These are phyloP conservation scores for Fusarium armeniacum DNA, from an alignment of 2,329 filamentous ascomycete genomes.

Conservation along the genomic window DNA sequence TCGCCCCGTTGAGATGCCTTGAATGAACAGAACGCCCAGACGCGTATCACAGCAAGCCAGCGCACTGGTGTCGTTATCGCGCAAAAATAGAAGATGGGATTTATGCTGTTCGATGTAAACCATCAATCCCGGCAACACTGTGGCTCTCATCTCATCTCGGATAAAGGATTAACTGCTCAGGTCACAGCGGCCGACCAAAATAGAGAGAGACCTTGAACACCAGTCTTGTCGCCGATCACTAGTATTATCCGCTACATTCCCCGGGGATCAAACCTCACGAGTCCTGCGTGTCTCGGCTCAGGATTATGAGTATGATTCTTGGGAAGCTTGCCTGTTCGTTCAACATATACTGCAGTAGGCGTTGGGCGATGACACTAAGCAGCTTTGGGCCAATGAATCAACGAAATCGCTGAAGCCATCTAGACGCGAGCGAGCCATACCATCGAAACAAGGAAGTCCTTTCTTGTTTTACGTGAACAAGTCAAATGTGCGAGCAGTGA, in stretches of 20 bases:
- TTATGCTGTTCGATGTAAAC: conserved; percentile 18
- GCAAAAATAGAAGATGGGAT: conserved; percentile 1
- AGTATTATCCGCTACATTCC: conserved; percentile 38
- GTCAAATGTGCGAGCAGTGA: conserved; percentile 18
- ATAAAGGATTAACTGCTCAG: conserved; percentile 17
- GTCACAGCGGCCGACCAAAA: conserved; percentile 14
- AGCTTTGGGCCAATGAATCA: conserved; percentile 23
- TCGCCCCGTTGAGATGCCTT: conserved; percentile 21
- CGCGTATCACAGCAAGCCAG: conserved; percentile 3
- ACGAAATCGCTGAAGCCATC: conserved; percentile 8
- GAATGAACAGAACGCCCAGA: conserved; percentile 14
- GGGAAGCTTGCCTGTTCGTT: conserved; percentile 23
- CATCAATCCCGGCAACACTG: conserved; percentile 35
- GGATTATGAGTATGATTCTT: conserved; percentile 39
- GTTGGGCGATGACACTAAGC: conserved; percentile 28
- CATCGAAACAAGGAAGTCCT: conserved; percentile 17
- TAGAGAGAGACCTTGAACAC: conserved; percentile 14
- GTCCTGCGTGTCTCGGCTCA: conserved; percentile 41
- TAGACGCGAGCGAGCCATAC: conserved; percentile 34
- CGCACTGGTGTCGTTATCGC: conserved; percentile 11
- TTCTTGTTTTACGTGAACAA: conserved; percentile 16
- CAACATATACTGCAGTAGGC: conserved; percentile 21
- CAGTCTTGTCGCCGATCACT: conserved; percentile 36
- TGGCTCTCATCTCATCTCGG: conserved; percentile 20
- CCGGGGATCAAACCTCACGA: conserved; percentile 32